Conservation (phyloP, 176 grass and related monocot genomes). For the Carex pumila region DNA sequence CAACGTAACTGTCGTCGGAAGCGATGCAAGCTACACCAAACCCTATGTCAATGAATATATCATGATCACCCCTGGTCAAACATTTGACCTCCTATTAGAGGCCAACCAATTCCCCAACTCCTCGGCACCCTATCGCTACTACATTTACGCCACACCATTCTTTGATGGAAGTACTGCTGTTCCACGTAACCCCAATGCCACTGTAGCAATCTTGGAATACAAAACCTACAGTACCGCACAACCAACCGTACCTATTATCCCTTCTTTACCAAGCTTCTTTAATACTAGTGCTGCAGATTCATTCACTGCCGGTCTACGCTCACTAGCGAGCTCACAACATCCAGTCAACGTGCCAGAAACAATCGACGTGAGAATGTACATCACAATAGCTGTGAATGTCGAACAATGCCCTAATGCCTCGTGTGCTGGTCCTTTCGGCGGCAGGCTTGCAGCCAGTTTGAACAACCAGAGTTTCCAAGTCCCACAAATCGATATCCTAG, state of each 20-base stretch:
- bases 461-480: constrained; percentile 50
- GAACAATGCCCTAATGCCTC: neutral
- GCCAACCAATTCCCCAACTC: constrained; percentile 30
- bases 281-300: constrained; percentile 31
- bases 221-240: neutral
- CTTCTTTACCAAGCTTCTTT: constrained; percentile 14
- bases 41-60: constrained; percentile 37
- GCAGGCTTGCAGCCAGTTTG: constrained; percentile 38
- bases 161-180: neutral
- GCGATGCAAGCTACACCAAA: constrained; percentile 40
- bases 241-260: neutral
- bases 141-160: constrained; percentile 21
- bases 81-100: constrained; percentile 33
- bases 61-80: constrained; percentile 34
- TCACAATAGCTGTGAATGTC: constrained; percentile 14
- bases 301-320: constrained; percentile 45
- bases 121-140: constrained; percentile 1
- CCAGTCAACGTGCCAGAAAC: constrained; percentile 30
- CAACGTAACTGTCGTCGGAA: constrained; percentile 40
- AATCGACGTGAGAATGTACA: constrained; percentile 24
- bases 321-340: neutral
- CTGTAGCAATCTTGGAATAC: constrained; percentile 27
- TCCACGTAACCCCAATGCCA: neutral
- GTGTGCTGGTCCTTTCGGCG: constrained; percentile 12
- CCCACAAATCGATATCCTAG: constrained; percentile 12